Base-by-base conservation (phyloP, 495 filamentous ascomycete species). In the Penicillium subrubescens region DNA sequence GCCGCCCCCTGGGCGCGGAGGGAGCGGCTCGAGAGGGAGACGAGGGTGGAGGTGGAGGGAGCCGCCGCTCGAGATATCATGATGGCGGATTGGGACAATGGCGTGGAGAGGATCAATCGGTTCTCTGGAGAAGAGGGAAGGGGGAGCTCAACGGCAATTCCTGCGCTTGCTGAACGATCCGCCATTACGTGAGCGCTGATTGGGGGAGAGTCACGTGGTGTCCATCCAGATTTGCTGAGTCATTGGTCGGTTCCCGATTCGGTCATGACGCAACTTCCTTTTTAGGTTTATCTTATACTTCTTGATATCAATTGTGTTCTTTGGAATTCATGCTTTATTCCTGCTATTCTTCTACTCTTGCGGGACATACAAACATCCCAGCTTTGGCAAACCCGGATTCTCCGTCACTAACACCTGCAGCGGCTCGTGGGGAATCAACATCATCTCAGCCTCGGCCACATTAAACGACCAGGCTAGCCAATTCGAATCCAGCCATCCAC, bases 61-160 rank as follows among this genome's bases (percentile, higher is more conserved):
- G 79, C 79, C 75, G 75, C 76, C 75, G 79, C 77, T 82, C 80
- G 78, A 73, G 79, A 79, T 76, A 83, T 80, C 80, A 83, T 83
- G 70, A 67, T 81, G 77, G 74, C 68, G 64, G 71, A 61, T 71
- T 72, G 69, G 66, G 67, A 73, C 75, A 74, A 73, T 75, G 67
- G 59, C 65, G 55, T 66, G 64, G 61, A 60, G 66, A 63, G 66
- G 65, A 63, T 65, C 65, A 65, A 72, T 60, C 67, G 63, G 73
- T 71, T 70, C 64, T 71, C 71, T 53, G 65, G 64, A 64, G 57
- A 68, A 64, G 44, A 69, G 68, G 64, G 66, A 71, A 70, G 70
- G 66, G 71, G 71, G 67, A 73, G 69, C 71, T 76, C 61, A 64
- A 64, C 69, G 71, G 75, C 78, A 79, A 79, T 77, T 79, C 77